These are phyloP conservation scores for Glaciozyma antarctica DNA, from an alignment of 768 basidiomycete species.

Conservation along the genomic window DNA sequence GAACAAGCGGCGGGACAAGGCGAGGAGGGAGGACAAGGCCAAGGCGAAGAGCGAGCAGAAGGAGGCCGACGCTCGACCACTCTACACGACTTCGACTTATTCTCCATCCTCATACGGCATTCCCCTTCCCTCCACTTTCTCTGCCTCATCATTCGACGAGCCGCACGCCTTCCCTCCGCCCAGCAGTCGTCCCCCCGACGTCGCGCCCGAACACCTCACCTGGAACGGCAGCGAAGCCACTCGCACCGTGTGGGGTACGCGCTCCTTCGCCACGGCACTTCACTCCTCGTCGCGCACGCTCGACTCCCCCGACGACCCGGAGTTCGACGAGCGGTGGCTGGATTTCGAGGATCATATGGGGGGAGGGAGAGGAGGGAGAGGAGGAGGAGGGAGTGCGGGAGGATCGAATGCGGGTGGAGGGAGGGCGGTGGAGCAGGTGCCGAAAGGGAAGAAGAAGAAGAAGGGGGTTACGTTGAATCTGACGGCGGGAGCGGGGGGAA, in stretches of 20 bases:
- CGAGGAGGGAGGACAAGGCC: conserved; percentile 76
- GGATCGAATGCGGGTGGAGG: conserved; percentile 7
- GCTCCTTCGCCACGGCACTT: conserved; percentile 72
- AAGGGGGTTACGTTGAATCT: conserved; percentile 26
- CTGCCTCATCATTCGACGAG: conserved; percentile 36
- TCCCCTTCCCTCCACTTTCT: not conserved
- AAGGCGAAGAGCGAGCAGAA: conserved; percentile 64
- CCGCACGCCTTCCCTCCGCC: conserved; percentile 33
- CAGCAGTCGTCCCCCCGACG: conserved; percentile 6
- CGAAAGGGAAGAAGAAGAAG: conserved; percentile 14
- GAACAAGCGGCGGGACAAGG: conserved; percentile 66
- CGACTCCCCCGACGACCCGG: conserved; percentile 6
- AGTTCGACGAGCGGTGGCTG: conserved; percentile 23
- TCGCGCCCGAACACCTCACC: conserved; percentile 1
- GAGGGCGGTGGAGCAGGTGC: not conserved
- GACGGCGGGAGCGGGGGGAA: conserved; percentile 12
- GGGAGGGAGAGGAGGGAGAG: not conserved
- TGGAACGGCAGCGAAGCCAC: not conserved
- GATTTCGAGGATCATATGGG: conserved; percentile 26
- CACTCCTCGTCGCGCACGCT: conserved; percentile 37
- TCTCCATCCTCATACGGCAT: not conserved
- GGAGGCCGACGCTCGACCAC: conserved; percentile 50
- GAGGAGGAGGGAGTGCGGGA: not conserved
- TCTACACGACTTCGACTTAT: conserved; percentile 23
- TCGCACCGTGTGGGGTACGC: conserved; percentile 57